These are phyloP conservation scores for Candida tropicalis DNA, from an alignment of 1,139 yeast species.

Conservation along the genomic window DNA sequence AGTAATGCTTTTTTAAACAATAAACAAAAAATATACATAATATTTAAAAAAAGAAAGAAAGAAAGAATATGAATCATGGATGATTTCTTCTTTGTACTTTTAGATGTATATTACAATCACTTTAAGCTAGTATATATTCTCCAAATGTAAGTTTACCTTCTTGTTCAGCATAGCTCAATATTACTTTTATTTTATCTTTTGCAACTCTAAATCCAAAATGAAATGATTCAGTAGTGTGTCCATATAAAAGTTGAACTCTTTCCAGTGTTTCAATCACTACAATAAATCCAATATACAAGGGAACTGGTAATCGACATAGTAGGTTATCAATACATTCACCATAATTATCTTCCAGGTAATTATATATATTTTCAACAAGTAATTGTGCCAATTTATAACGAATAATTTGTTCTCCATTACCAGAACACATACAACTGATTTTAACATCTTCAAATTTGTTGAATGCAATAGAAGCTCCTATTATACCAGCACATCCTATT, in stretches of 20 bases:
- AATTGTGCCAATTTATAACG: slow-evolving; percentile 40
- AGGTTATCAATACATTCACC: slow-evolving; percentile 17
- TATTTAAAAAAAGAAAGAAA: neutral
- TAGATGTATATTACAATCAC: too few species aligned
- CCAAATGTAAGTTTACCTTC: slow-evolving; percentile 37
- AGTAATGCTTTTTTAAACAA: slow-evolving; percentile 4
- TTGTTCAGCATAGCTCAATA: slow-evolving; percentile 28
- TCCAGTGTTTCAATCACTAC: slow-evolving; percentile 22
- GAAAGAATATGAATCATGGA: slow-evolving; percentile 17
- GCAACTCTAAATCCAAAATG: slow-evolving; percentile 37
- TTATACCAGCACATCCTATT: slow-evolving; percentile 55
- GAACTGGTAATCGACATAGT: neutral
- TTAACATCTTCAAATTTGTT: slow-evolving; percentile 17
- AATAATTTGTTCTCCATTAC: slow-evolving; percentile 58
- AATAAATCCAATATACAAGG: slow-evolving; percentile 37
- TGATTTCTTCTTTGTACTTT: too few species aligned
- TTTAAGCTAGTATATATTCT: slow-evolving; percentile 27
- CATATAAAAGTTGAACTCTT: slow-evolving; percentile 30
- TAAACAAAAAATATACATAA: neutral
- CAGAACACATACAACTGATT: slow-evolving; percentile 51
- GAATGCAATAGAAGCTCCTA: slow-evolving; percentile 47
- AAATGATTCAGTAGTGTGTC: slow-evolving; percentile 49
- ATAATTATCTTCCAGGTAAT: slow-evolving; percentile 13
- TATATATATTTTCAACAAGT: slow-evolving; percentile 21
- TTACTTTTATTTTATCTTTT: slow-evolving; percentile 22